These are phyloP conservation scores for Phaeotremella fagi DNA, from an alignment of 768 basidiomycete species.

Conservation along the genomic window DNA sequence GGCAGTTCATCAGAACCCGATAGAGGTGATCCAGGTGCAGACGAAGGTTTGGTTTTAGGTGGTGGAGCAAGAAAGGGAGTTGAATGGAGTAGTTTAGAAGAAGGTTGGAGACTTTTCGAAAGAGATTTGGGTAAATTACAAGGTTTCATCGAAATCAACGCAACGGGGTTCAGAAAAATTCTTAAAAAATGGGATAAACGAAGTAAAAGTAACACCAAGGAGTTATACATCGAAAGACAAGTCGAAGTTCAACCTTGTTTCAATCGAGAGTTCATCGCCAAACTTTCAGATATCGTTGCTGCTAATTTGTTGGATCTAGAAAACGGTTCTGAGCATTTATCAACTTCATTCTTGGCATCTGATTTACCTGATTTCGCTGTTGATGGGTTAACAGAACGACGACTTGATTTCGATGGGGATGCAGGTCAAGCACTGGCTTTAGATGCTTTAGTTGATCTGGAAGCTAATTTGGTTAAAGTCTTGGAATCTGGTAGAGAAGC, in stretches of 20 bases:
- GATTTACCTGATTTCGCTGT: constrained; percentile 43
- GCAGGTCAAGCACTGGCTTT: constrained; percentile 47
- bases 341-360: constrained; percentile 33
- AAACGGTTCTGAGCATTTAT: constrained; percentile 58
- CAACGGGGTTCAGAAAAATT: constrained; percentile 92
- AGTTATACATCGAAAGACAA: constrained; percentile 89
- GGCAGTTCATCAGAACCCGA: constrained; percentile 38
- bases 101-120: constrained; percentile 90
- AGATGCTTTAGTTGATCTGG: constrained; percentile 80
- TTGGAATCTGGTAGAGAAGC: constrained; percentile 58
- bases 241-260: constrained; percentile 99
- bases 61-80: constrained; percentile 55
- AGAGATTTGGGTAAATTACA: constrained; percentile 91
- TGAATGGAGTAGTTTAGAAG: constrained; percentile 93
- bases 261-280: constrained; percentile 93
- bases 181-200: constrained; percentile 98
- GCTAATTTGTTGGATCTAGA: constrained; percentile 64
- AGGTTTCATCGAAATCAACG: constrained; percentile 98
- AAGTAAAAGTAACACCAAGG: constrained; percentile 90
- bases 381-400: constrained; percentile 38
- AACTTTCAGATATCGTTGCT: constrained; percentile 86
- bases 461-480: constrained; percentile 76
- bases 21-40: constrained; percentile 3
- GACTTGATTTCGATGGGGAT: constrained; percentile 44
- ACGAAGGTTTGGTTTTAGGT: constrained; percentile 5